Base-by-base conservation (phyloP, 176 grass and related monocot species). In the Musa beccarii region DNA sequence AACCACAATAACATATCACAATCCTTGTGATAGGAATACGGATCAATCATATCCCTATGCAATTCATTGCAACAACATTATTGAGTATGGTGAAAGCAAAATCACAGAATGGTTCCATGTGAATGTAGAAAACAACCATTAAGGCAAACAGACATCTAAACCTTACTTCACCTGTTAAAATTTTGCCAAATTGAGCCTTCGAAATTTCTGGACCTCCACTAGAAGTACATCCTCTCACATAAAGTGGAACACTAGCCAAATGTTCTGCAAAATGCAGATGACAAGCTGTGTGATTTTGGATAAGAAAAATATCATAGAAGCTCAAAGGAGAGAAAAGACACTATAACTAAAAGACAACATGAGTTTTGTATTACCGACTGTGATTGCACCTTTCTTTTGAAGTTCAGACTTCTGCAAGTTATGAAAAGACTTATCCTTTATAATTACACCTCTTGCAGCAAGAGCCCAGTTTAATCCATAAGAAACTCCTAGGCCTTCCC, bases 171-270 rank as follows among this genome's bases (percentile, higher is more conserved):
- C 92, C 76, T 87, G 78, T 89, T 93, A 98, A 81, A 78, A 98
- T 90, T 59, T 98, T 98, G 80, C 84, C 76, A 82, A 91, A 93
- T 68, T 93, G 88, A 79, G 82, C 72, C 75, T 83, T 90, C 74
- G 90, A 93, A 79, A 93, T 52, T 59, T 78, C 72, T 74, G 82
- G 85, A 73, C 74, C 74, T 22, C 81, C 80, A 17, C 78, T 57
- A 24, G 63, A 65, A 25, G 71, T 65, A 89, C 90, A 79, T 69
- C 88, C 90, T 85, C 88, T 98, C 54, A 98, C 71, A 85, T 87
- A 84, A 81, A 98, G 94, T 5, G 94, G 90, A 71, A 85, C 65
- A 19, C 82, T 84, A 63, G 78, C 87, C 64, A 89, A 54, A 66
- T 16, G 16, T 55, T 87, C 94, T 98, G 34, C 71, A 77, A 63